phyloP scores from a whole-genome alignment of 345 rosid genomes.

The Boechera retrofracta region DNA sequence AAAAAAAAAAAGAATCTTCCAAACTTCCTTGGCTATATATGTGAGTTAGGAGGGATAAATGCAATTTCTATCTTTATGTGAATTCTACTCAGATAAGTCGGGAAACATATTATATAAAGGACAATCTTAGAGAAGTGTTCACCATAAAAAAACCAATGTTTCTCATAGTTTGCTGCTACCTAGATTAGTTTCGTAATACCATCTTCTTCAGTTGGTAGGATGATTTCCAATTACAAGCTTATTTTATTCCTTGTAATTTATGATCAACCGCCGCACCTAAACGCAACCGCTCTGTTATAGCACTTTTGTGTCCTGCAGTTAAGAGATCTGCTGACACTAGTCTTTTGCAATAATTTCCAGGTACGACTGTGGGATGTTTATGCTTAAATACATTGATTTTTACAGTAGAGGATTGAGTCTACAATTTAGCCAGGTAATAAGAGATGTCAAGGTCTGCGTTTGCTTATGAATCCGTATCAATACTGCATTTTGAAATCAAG shows the following conservation, averaged over 20 bases:
- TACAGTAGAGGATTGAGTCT: constrained; percentile 80
- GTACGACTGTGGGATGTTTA: constrained; percentile 92
- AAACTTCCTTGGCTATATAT: neutral
- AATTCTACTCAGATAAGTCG: no score
- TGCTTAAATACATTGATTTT: constrained; percentile 91
- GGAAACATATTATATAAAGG: no score
- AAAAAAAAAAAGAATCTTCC: no score
- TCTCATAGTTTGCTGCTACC: no score
- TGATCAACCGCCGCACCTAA: neutral
- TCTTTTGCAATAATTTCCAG: constrained; percentile 43
- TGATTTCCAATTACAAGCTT: neutral
- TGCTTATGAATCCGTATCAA: neutral
- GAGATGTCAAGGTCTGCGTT: neutral
- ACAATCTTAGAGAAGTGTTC: no score
- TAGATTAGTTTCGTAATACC: neutral
- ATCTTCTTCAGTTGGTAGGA: no score
- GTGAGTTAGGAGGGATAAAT: no score
- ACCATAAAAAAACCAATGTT: no score
- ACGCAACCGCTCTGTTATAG: neutral
- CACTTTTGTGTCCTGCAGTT: neutral
- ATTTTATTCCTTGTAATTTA: neutral
- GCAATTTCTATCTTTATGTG: no score
- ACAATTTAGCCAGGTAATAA: constrained; percentile 77
- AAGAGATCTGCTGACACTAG: neutral
- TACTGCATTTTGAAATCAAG: neutral